phyloP scores from a whole-genome alignment of 2,329 filamentous ascomycete species.

The Phialophora macrospora region DNA sequence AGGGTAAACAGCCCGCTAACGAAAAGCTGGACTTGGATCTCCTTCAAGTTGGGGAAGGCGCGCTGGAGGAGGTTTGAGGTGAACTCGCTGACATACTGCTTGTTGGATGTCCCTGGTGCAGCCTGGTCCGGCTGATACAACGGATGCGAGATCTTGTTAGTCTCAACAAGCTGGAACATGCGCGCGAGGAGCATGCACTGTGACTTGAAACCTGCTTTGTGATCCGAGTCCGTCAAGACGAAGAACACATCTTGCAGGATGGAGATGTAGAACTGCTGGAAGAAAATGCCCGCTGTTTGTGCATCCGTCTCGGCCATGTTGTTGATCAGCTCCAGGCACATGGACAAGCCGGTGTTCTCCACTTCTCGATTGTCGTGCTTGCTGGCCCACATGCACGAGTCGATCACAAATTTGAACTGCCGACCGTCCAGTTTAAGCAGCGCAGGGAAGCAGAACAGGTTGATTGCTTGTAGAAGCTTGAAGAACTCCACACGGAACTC shows the following conservation, averaged over 20 bases:
- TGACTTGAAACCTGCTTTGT: conserved; percentile 99
- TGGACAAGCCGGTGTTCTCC: conserved; percentile 92
- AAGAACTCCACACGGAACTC: conserved; percentile 99
- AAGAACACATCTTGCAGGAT: conserved; percentile 99
- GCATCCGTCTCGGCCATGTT: conserved; percentile 94
- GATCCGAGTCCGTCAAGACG: conserved; percentile 93
- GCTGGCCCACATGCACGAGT: conserved; percentile 99
- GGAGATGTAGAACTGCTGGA: conserved; percentile 94
- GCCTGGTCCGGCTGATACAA: conserved; percentile 88
- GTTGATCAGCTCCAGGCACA: conserved; percentile 96
- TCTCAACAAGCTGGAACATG: conserved; percentile 94
- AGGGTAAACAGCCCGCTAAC: conserved; percentile 86
- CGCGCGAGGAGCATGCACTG: conserved; percentile 91
- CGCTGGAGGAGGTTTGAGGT: conserved; percentile 82
- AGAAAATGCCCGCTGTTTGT: conserved; percentile 89
- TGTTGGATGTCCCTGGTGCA: conserved; percentile 80
- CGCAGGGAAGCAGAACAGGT: conserved; percentile 94
- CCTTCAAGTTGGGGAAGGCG: conserved; percentile 90
- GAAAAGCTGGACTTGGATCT: conserved; percentile 86
- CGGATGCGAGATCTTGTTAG: conserved; percentile 87
- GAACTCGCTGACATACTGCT: conserved; percentile 87
- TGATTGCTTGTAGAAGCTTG: conserved; percentile 93
- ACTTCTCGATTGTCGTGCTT: conserved; percentile 99
- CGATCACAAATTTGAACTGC: conserved; percentile 99
- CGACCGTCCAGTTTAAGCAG: conserved; percentile 91